These are phyloP conservation scores for Grosmannia penicillata DNA, from an alignment of 2,329 filamentous ascomycete genomes.

Conservation along the genomic window DNA sequence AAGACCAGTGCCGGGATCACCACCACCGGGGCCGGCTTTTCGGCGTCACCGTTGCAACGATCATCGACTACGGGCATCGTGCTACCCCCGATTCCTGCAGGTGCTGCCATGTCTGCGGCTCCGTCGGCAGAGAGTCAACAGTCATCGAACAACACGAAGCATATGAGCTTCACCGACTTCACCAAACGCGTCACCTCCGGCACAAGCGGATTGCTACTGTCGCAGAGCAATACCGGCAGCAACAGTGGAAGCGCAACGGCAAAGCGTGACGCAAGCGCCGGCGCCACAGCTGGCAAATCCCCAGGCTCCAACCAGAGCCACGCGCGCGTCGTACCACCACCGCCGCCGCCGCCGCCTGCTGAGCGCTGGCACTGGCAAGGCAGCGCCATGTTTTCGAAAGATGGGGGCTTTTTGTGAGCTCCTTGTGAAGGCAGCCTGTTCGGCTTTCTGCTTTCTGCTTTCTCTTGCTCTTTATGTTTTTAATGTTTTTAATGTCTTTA, in stretches of 20 bases:
- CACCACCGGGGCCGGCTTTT: no score
- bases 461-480: background rate
- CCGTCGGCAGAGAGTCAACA: slow-evolving; percentile 28
- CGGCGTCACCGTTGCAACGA: background rate
- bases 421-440: background rate
- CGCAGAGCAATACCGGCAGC: slow-evolving; percentile 35
- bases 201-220: slow-evolving; percentile 42
- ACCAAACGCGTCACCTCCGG: slow-evolving; percentile 45
- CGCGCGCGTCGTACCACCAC: slow-evolving; percentile 9
- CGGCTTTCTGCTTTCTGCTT: background rate
- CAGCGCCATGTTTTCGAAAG: slow-evolving; percentile 35
- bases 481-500: background rate
- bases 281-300: no score
- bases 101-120: background rate
- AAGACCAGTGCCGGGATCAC: slow-evolving; percentile 8
- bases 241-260: slow-evolving; percentile 29
- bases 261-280: no score
- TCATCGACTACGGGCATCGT: background rate
- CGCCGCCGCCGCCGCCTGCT: slow-evolving; percentile 19
- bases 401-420: slow-evolving; percentile 37
- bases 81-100: slow-evolving; percentile 2
- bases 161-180: slow-evolving; percentile 46
- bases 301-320: background rate
- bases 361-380: slow-evolving; percentile 41
- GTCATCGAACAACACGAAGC: slow-evolving; percentile 39